Percentiles rank a stretch among this genome's conserved stretches.
Conservation (phyloP, 2,329 filamentous ascomycete species). For the Immersiporthe knoxdaviesiana region DNA sequence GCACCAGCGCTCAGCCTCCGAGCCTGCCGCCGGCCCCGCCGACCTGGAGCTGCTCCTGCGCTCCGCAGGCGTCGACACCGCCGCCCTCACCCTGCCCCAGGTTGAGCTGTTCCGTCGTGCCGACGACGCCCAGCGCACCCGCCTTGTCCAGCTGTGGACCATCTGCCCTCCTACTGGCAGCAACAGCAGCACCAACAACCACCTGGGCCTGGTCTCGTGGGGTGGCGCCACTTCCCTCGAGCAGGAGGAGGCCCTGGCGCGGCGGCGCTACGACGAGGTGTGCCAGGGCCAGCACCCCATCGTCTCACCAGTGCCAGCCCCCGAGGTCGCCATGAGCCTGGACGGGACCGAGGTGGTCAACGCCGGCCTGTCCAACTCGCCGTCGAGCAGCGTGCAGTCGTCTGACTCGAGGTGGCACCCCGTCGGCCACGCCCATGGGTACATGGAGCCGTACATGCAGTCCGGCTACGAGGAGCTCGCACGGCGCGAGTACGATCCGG, state of each 20-base stretch:
- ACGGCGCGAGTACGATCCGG: conserved; percentile 64
- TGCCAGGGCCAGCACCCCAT: conserved; percentile 4
- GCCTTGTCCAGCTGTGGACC: conserved; percentile 83
- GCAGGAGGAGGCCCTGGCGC: conserved; percentile 62
- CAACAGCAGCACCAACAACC: conserved; percentile 57
- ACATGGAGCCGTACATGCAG: conserved; percentile 81
- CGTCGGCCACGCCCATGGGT: conserved; percentile 39
- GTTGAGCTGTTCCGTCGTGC: conserved; percentile 78
- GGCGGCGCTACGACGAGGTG: conserved; percentile 59
- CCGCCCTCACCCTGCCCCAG: conserved; percentile 72
- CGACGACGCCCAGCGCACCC: conserved; percentile 69
- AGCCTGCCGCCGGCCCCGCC: conserved; percentile 50
- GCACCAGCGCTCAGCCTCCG: conserved; percentile 45
- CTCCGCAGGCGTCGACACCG: conserved; percentile 71
- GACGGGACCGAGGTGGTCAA: conserved; percentile 48
- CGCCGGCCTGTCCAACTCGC: conserved; percentile 23
- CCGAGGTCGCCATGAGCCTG: conserved; percentile 50
- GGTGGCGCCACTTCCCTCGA: conserved; percentile 56
- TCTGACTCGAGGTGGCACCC: conserved; percentile 56
- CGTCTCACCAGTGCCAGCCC: conserved; percentile 31
- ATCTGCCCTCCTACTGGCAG: conserved; percentile 68
- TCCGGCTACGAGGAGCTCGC: conserved; percentile 77
- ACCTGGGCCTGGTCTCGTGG: conserved; percentile 54
- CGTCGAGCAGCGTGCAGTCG: conserved; percentile 48
- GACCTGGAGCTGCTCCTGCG: conserved; percentile 62